phyloP scores from a whole-genome alignment of 2,329 filamentous ascomycete species.

The Scedosporium aurantiacum region DNA sequence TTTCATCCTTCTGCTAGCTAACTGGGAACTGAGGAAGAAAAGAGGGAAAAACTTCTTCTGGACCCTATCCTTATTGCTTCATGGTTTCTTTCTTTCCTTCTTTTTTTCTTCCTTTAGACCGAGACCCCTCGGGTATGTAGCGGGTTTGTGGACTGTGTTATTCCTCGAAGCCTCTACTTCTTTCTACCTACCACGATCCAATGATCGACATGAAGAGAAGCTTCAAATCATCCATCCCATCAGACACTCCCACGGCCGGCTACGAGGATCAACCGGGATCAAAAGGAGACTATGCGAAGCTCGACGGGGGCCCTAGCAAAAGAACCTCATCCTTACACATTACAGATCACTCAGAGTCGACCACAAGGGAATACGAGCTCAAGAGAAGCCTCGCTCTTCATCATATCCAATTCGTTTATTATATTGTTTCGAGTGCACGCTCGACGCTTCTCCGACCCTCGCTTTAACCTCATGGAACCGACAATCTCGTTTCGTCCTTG shows the following conservation, averaged over 20 bases:
- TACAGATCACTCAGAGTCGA: neutral
- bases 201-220: neutral
- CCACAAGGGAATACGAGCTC: neutral
- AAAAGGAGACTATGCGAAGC: neutral
- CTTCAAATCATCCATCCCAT: neutral
- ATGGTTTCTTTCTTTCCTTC: neutral
- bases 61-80: neutral
- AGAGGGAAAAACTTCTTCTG: no score
- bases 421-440: slow-evolving; percentile 33
- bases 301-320: neutral
- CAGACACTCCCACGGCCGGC: neutral
- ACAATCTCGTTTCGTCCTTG: neutral
- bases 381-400: neutral
- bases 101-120: no score
- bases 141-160: no score
- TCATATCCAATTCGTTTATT: slow-evolving; percentile 12
- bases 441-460: slow-evolving; percentile 54
- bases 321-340: neutral
- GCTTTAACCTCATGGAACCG: slow-evolving; percentile 59
- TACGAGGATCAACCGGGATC: neutral
- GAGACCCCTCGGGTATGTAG: no score
- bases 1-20: neutral
- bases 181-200: neutral
- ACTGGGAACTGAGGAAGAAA: no score
- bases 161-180: no score